phyloP scores from a whole-genome alignment of 2,329 filamentous ascomycete genomes.

The Knufia petricola region DNA sequence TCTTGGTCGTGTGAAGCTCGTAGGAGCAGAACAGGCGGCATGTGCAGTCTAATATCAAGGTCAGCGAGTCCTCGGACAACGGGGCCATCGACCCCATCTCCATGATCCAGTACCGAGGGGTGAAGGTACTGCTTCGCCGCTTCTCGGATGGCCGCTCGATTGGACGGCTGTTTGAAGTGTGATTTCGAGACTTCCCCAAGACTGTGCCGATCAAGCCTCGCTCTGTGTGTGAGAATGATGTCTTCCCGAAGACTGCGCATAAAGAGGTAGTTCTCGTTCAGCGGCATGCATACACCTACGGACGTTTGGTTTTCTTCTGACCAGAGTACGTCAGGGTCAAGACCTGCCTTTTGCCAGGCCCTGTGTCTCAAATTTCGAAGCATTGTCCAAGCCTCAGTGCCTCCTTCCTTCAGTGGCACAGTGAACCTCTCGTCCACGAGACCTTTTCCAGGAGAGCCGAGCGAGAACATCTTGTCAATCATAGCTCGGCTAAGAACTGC shows the following conservation, averaged over 20 bases:
- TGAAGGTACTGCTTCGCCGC: background rate
- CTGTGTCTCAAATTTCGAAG: constrained; percentile 38
- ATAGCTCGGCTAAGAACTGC: constrained; percentile 37
- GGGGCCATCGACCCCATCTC: background rate
- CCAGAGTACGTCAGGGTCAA: constrained; percentile 38
- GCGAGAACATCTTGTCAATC: constrained; percentile 38
- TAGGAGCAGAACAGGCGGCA: constrained; percentile 3
- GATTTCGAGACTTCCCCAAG: background rate
- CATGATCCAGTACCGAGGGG: background rate
- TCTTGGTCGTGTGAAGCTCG: constrained; percentile 6
- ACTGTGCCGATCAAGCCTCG: background rate
- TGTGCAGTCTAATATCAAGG: background rate
- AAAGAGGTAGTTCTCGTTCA: constrained; percentile 19
- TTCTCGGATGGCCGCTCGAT: background rate
- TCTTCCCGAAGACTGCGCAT: constrained; percentile 22
- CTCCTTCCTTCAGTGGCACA: constrained; percentile 38
- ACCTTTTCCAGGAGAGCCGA: constrained; percentile 36
- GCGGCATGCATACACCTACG: constrained; percentile 25
- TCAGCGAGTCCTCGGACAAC: background rate
- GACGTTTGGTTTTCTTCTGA: constrained; percentile 37
- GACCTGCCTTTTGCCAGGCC: constrained; percentile 40
- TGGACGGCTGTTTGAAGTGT: background rate
- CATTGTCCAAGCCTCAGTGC: constrained; percentile 42
- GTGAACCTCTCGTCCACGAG: constrained; percentile 37
- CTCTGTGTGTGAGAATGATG: constrained; percentile 13